Evolutionary conservation across 495 filamentous ascomycete genomes (phyloP).

Genomic region (Penicillium salamii): DNA sequence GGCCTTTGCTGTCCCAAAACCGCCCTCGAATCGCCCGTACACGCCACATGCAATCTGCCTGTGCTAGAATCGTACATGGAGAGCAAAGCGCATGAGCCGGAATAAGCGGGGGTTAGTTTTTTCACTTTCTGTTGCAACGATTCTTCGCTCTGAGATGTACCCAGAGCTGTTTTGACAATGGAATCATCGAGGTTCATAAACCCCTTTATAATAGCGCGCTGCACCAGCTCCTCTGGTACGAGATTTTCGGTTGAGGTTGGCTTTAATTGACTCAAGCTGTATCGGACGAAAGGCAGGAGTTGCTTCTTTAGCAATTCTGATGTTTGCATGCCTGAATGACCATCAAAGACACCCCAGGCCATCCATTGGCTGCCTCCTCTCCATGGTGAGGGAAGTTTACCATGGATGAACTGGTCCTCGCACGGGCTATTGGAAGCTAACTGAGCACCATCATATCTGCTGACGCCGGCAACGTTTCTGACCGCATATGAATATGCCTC

Average conservation of each 20-base stretch:
- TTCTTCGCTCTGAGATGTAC: slow-evolving; percentile 16
- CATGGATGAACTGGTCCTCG: too few relatives aligned
- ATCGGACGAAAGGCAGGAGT: too few relatives aligned
- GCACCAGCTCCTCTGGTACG: slow-evolving; percentile 26
- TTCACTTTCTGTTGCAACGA: slow-evolving; percentile 30
- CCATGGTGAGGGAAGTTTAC: too few relatives aligned
- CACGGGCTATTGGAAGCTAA: too few relatives aligned
- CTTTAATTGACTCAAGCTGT: slow-evolving; percentile 22
- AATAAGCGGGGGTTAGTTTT: slow-evolving; percentile 42
- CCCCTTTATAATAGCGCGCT: slow-evolving; percentile 41
- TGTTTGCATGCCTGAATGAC: too few relatives aligned
- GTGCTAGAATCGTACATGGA: slow-evolving; percentile 50
- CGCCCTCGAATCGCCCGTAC: slow-evolving; percentile 58
- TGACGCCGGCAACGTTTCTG: too few relatives aligned
- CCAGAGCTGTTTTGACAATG: slow-evolving; percentile 41
- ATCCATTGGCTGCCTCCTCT: too few relatives aligned
- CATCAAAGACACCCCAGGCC: too few relatives aligned
- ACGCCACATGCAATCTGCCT: slow-evolving; percentile 55
- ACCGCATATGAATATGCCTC: too few relatives aligned
- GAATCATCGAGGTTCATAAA: slow-evolving; percentile 51
- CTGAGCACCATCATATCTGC: too few relatives aligned
- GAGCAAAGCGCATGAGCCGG: slow-evolving; percentile 61
- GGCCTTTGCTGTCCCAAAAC: slow-evolving; percentile 52
- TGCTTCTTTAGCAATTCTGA: too few relatives aligned
- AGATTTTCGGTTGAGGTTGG: slow-evolving; percentile 7